Percentiles rank a stretch among this genome's conserved stretches.
These are phyloP conservation scores for Rubia occidens DNA, from an alignment of 305 asterid species.

Conservation along the genomic window DNA sequence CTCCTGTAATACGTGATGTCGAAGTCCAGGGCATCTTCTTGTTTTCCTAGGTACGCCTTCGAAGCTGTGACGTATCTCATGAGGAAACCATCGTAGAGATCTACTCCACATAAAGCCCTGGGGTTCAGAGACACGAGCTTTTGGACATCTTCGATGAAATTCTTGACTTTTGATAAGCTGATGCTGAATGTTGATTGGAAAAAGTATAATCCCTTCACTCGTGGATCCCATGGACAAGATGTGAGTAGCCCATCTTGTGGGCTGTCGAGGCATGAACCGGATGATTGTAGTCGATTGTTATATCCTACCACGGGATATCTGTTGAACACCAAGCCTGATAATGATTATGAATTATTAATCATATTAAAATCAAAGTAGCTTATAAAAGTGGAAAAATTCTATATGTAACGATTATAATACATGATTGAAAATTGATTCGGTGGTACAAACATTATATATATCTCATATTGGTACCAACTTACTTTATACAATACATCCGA, in stretches of 20 bases:
- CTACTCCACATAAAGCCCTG: not conserved
- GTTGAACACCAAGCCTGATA: not conserved
- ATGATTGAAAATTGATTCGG: too few species aligned
- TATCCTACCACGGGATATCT: slow-evolving; percentile 7
- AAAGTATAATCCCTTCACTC: not conserved
- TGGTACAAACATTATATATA: too few species aligned
- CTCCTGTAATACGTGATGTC: slow-evolving; percentile 8
- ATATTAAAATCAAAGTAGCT: too few species aligned
- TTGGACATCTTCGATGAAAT: slow-evolving; percentile 3
- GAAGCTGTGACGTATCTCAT: slow-evolving; percentile 5
- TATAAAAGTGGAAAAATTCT: too few species aligned
- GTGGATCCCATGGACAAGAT: slow-evolving; percentile 4
- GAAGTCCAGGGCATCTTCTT: not conserved
- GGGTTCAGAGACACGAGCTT: not conserved
- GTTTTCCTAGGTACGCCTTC: not conserved
- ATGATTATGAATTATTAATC: not conserved
- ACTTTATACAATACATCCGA: too few species aligned
- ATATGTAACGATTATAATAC: too few species aligned
- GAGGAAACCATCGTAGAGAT: slow-evolving; percentile 1
- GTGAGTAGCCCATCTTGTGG: not conserved
- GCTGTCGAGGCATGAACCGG: slow-evolving; percentile 1
- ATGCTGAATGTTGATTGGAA: slow-evolving; percentile 1
- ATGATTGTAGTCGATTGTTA: slow-evolving; percentile 1
- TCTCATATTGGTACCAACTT: too few species aligned
- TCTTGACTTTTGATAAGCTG: slow-evolving; percentile 5